Evolutionary conservation across 768 basidiomycete species (phyloP).

Genomic region (Collybia sordida): DNA sequence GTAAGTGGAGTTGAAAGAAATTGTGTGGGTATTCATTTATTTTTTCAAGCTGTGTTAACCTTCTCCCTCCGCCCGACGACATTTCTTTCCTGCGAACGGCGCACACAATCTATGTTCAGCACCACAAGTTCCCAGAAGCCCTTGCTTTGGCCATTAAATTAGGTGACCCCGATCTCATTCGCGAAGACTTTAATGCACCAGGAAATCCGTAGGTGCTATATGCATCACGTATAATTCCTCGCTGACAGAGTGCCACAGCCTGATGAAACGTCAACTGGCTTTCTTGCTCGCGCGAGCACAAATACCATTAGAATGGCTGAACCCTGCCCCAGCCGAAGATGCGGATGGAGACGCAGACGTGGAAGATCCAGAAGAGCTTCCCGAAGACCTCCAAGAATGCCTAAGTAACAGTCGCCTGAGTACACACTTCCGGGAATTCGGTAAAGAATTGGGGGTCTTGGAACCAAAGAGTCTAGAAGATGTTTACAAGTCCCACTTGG

Average conservation of each 20-base stretch:
- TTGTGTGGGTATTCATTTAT: background rate
- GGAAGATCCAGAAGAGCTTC: constrained; percentile 61
- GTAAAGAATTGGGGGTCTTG: constrained; percentile 87
- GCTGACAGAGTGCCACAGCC: constrained; percentile 33
- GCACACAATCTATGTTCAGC: constrained; percentile 84
- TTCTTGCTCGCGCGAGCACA: constrained; percentile 92
- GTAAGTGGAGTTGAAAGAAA: constrained; percentile 37
- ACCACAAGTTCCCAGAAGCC: constrained; percentile 89
- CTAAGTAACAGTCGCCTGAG: constrained; percentile 86
- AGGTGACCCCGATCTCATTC: constrained; percentile 75
- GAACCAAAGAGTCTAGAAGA: constrained; percentile 94
- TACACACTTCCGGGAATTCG: constrained; percentile 83
- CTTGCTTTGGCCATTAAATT: constrained; percentile 84
- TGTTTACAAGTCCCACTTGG: constrained; percentile 95
- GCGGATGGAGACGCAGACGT: constrained; percentile 54
- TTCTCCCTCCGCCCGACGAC: constrained; percentile 93
- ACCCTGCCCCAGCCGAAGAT: constrained; percentile 47
- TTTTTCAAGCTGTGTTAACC: constrained; percentile 69
- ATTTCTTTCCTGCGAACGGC: constrained; percentile 84
- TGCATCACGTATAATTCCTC: background rate
- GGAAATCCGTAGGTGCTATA: constrained; percentile 70
- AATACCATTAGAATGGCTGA: constrained; percentile 87
- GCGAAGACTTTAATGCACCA: constrained; percentile 86
- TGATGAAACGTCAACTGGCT: constrained; percentile 95
- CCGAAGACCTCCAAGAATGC: constrained; percentile 82